phyloP scores from a whole-genome alignment of 2,329 filamentous ascomycete species.

The Xylariomycetidae sp. region DNA sequence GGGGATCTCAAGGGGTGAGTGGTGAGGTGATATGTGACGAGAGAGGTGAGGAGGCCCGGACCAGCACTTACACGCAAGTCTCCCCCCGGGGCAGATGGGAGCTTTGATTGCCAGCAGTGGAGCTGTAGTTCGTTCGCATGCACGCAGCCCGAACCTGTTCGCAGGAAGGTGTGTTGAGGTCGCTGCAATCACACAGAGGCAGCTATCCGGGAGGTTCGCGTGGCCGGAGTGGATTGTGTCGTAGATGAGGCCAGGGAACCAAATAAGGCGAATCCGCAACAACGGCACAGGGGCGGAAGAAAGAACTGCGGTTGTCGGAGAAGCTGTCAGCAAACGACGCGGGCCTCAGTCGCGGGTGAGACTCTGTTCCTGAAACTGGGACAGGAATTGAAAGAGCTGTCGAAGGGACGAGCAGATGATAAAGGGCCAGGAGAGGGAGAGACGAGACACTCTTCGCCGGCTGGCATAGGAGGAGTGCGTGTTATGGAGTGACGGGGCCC shows the following conservation, averaged over 20 bases:
- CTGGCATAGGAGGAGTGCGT: slow-evolving; percentile 6
- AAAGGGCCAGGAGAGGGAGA: slow-evolving; percentile 21
- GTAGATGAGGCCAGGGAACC: slow-evolving; percentile 19
- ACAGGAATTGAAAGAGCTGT: slow-evolving; percentile 12
- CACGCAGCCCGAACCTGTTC: slow-evolving; percentile 41
- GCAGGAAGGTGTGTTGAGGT: slow-evolving; percentile 31
- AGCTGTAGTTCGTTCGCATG: slow-evolving; percentile 33
- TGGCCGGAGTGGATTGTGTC: slow-evolving; percentile 22
- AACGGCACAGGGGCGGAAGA: slow-evolving; percentile 17
- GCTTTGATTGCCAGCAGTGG: slow-evolving; percentile 26
- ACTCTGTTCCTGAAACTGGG: slow-evolving; percentile 26
- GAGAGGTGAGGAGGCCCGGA: slow-evolving; percentile 9
- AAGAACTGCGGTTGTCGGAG: slow-evolving; percentile 17
- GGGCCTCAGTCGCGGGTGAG: slow-evolving; percentile 14
- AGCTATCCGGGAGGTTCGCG: slow-evolving; percentile 30
- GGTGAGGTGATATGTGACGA: slow-evolving; percentile 14
- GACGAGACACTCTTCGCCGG: slow-evolving; percentile 26
- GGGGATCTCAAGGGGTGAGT: too few relatives aligned
- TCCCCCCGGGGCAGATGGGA: too few relatives aligned
- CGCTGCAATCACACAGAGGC: slow-evolving; percentile 31
- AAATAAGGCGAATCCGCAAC: slow-evolving; percentile 12
- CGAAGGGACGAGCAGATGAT: slow-evolving; percentile 18
- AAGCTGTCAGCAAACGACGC: slow-evolving; percentile 22
- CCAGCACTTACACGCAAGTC: slow-evolving; percentile 1
- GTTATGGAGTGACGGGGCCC: slow-evolving; percentile 15